Base-by-base conservation (phyloP, 2,329 filamentous ascomycete genomes). In the Trichophyton benhamiae region DNA sequence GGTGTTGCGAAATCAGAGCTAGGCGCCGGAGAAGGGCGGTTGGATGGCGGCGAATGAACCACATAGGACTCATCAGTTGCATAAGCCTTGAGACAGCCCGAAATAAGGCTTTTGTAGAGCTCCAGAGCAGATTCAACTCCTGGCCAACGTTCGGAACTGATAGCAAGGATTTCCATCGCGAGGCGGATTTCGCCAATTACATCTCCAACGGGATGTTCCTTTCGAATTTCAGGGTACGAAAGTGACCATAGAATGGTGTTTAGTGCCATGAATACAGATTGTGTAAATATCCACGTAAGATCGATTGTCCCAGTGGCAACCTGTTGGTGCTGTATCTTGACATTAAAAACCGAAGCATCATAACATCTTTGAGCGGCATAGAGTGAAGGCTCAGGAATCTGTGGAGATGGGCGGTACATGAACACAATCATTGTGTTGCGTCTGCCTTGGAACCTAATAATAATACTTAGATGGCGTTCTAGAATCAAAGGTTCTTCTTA, bases 231-330 rank as follows among this genome's bases (percentile, higher is more conserved):
- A 2, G 87, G 82, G 69, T 95, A 96, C 0, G 91, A 95, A 6
- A 95, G 82, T 1, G 88, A 85, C 94, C 94, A 99, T 0, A 99
- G 81, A 58, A 96, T 82, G 3, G 89, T 91, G 70, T 96, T 96
- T 62, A 97, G 82, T 3, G 89, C 86, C 84, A 95, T 94, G 76
- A 95, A 96, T 46, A 97, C 82, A 20, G 87, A 86, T 62, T 96
- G 82, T 0, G 95, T 84, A 69, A 96, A 96, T 49, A 96, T 87
- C 92, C 92, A 97, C 0, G 91, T 96, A 63, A 96, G 80, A 70
- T 96, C 92, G 9, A 94, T 84, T 22, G 85, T 85, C 13, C 83
- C 82, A 15, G 82, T 85, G 66, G 87, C 83, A 69, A 96, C 87
- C 72, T 96, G 91, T 68, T 87, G 85, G 70, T 84, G 84, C 52